Base-by-base conservation (phyloP, 2,329 filamentous ascomycete genomes). In the Penicillium sp. region DNA sequence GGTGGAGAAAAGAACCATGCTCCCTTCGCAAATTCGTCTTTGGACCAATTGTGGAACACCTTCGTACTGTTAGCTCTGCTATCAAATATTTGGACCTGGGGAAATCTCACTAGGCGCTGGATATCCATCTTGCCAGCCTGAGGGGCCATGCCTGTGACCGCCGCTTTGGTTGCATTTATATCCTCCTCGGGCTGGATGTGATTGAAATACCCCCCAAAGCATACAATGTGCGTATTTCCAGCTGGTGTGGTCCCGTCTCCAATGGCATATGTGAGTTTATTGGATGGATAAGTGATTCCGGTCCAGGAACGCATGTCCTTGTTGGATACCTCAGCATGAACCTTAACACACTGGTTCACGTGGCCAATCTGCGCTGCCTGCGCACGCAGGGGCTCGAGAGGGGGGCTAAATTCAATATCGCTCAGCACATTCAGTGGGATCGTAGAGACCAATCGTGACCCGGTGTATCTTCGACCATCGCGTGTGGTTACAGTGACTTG, bases 21-120 rank as follows among this genome's bases (percentile, higher is more conserved):
- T 2, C 78, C 77, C 52, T 79, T 76, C 0, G 78, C 72, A 48
- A 75, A 81, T 24, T 77, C 72, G 40, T 81, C 79, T 42, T 75
- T 76, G 8, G 67, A 71, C 79, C 79, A 81, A 51, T 81, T 79
- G 43, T 81, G 78, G 36, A 79, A 81, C 0, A 80, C 74, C 68
- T 68, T 28, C 0, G 14, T 24, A 14, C 3, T 26, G 19, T 55
- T 36, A 46, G 21, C 33, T 11, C 19, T 18, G 14, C n/a, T 3
- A 18, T 18, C 11, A 4, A 21, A 16, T 14, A 33, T 19, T 7
- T 10, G 37, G 14, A 10, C 2, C n/a, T 18, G 24, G n/a, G 26
- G n/a, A 9, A 47, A 26, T 52, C 60, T 52, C 24, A 66, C 64
- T 39, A 67, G 26, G 31, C 57, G 51, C 42, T 67, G 58, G 5